Evolutionary conservation across 352 stramenopile genomes (phyloP).

Genomic region (Pseudoperonospora humuli): DNA sequence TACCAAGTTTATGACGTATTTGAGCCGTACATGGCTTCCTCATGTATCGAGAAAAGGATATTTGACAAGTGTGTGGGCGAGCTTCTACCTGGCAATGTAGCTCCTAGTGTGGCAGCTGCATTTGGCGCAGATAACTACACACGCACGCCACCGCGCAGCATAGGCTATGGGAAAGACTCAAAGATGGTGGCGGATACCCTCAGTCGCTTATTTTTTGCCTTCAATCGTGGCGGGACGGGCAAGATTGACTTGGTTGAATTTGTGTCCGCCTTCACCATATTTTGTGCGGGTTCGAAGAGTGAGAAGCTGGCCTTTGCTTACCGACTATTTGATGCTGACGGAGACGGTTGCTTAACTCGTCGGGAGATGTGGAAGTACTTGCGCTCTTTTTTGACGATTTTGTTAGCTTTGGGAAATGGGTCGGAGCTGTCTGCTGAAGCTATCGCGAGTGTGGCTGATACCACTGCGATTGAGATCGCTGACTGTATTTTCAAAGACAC

Average conservation of each 20-base stretch:
- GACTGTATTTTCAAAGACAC: slow-evolving; percentile 80
- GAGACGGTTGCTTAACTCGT: slow-evolving; percentile 84
- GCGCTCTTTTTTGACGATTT: slow-evolving; percentile 90
- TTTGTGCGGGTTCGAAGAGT: slow-evolving; percentile 93
- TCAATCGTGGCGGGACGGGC: slow-evolving; percentile 75
- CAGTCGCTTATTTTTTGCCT: slow-evolving; percentile 78
- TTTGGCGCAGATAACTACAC: slow-evolving; percentile 61
- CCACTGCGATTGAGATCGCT: slow-evolving; percentile 73
- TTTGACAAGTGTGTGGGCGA: slow-evolving; percentile 68
- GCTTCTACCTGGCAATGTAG: slow-evolving; percentile 48
- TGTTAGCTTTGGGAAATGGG: slow-evolving; percentile 90
- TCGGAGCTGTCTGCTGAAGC: slow-evolving; percentile 73
- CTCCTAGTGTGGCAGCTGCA: slow-evolving; percentile 40
- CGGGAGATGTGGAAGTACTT: slow-evolving; percentile 90
- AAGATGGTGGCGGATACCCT: slow-evolving; percentile 76
- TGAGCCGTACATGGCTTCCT: slow-evolving; percentile 55
- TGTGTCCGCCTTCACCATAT: slow-evolving; percentile 89
- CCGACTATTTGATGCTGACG: slow-evolving; percentile 87
- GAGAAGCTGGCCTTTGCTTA: slow-evolving; percentile 91
- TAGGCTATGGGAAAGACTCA: slow-evolving; percentile 53
- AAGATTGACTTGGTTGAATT: slow-evolving; percentile 88
- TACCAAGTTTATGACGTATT: slow-evolving; percentile 66
- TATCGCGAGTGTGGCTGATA: slow-evolving; percentile 73
- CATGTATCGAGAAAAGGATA: slow-evolving; percentile 72
- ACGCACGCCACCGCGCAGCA: slow-evolving; percentile 46